Base-by-base conservation (phyloP, 2,329 filamentous ascomycete genomes). In the Colletotrichum tropicale region DNA sequence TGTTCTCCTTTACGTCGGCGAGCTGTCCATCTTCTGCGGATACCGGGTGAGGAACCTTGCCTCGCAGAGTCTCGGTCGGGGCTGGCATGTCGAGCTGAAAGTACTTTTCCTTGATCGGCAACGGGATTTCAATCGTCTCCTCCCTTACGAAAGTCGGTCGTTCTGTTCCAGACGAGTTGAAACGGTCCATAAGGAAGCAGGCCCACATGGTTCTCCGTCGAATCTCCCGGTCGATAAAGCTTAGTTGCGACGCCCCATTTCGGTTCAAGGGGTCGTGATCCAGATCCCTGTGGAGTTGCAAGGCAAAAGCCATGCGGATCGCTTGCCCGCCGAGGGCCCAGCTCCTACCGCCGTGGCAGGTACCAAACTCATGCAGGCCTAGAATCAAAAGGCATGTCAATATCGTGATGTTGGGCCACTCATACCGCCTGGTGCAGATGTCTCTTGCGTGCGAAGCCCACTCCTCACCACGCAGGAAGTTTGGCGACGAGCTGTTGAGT, bases 321-420 rank as follows among this genome's bases (percentile, higher is more conserved):
- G 96, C 97, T 88, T 98, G 96, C 1, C 97, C 97, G 21, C 96
- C 96, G 77, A 98, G 91, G 75, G 98, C 95, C 97, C 97, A 99
- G 83, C 96, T 98, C 78, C 96, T 91, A 16, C 96, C 96, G 73
- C 97, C 97, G 83, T 98, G 96, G 82, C 97, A 98, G 15, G 96
- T 98, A 71, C 97, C 97, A 80, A 98, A 98, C 81, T 98, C 96
- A 82, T 99, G 96, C 48, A 99, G 88, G 5, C 96, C 96, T 18
- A 98, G 89, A 21, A 98, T 91, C 10, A 98, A 85, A 76, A 98
- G 93, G 62, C 96, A 97, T 7, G 96, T 98, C 61, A 99, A 86
- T 56, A 98, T 98, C 4, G 96, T 98, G 77, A 98, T 97, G 82
- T 98, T 98, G 1, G 97, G 96, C 86, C 95, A 95, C 81, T 98